Percentiles rank a stretch among this genome's conserved stretches.
Conservation (phyloP, 192 early-diverging fungal genomes). For the Gaertneriomyces sp. region DNA sequence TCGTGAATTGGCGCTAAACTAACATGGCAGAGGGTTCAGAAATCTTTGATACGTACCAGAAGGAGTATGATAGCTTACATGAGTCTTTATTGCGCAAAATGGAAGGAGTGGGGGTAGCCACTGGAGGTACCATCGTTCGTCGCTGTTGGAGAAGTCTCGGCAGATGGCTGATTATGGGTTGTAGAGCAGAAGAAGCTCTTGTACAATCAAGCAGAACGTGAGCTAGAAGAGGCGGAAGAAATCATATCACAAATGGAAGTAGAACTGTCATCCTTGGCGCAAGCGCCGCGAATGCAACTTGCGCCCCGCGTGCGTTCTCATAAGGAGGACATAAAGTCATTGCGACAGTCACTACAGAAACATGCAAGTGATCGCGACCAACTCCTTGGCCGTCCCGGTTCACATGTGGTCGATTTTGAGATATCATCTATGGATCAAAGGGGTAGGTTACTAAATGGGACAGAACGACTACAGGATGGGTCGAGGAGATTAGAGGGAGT, state of each 20-base stretch:
- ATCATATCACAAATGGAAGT: constrained; percentile 94
- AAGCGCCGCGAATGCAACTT: constrained; percentile 58
- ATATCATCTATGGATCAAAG: constrained; percentile 69
- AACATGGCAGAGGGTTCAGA: constrained; percentile 55
- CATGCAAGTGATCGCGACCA: constrained; percentile 40
- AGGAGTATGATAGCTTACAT: constrained; percentile 66
- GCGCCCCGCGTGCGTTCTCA: constrained; percentile 65
- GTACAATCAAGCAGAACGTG: constrained; percentile 73
- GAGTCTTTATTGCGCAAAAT: constrained; percentile 60
- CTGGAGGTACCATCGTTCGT: constrained; percentile 47
- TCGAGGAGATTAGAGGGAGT: constrained; percentile 80
- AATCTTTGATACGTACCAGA: constrained; percentile 84
- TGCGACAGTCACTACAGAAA: constrained; percentile 73
- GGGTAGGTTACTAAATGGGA: constrained; percentile 72
- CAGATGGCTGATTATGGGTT: too few species aligned
- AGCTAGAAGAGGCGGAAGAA: constrained; percentile 86
- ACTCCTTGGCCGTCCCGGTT: constrained; percentile 34
- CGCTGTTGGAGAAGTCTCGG: too few species aligned
- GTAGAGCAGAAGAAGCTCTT: constrained; percentile 72
- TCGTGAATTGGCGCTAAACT: too few species aligned
- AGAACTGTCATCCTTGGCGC: constrained; percentile 74
- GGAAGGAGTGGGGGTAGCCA: constrained; percentile 52
- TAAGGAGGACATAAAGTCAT: constrained; percentile 76
- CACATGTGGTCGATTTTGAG: constrained; percentile 41
- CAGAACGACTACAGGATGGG: constrained; percentile 77